phyloP scores from a whole-genome alignment of 2,329 filamentous ascomycete genomes.

The Fusarium annulatum region DNA sequence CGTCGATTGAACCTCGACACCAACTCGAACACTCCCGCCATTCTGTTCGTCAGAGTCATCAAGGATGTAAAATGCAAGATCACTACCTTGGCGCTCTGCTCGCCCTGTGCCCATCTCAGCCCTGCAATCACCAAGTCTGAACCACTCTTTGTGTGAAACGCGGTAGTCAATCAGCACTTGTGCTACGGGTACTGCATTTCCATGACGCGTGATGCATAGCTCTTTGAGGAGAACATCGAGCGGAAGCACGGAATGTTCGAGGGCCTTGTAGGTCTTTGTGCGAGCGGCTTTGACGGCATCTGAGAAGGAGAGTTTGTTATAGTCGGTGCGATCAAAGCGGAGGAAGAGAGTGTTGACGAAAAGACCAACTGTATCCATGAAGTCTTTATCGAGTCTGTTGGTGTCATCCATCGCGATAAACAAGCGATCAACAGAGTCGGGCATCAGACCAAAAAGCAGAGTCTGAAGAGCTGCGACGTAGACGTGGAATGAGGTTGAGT shows the following conservation, averaged over 20 bases:
- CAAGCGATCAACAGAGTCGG: background rate
- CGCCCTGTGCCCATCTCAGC: slow-evolving; percentile 4
- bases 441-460: background rate
- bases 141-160: slow-evolving; percentile 5
- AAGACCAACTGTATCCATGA: background rate
- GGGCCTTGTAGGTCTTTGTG: slow-evolving; percentile 1
- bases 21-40: background rate
- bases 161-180: slow-evolving; percentile 11
- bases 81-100: background rate
- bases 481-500: slow-evolving; percentile 7
- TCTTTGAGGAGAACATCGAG: slow-evolving; percentile 1
- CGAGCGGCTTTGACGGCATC: background rate
- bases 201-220: background rate
- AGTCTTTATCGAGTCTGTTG: background rate
- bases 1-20: background rate
- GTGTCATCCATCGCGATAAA: slow-evolving; percentile 16
- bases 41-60: background rate
- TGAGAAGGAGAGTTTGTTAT: background rate
- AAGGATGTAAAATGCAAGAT: background rate
- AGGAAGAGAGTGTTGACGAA: slow-evolving; percentile 15
- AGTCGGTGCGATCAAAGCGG: background rate
- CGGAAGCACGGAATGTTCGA: background rate
- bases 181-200: background rate
- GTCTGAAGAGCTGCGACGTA: slow-evolving; percentile 5
- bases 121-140: background rate